A percentile compares a stretch with the other conserved stretches of the same genome.
Evolutionary conservation across 2,329 filamentous ascomycete species (phyloP).

Genomic region (Nothophoma quercina): DNA sequence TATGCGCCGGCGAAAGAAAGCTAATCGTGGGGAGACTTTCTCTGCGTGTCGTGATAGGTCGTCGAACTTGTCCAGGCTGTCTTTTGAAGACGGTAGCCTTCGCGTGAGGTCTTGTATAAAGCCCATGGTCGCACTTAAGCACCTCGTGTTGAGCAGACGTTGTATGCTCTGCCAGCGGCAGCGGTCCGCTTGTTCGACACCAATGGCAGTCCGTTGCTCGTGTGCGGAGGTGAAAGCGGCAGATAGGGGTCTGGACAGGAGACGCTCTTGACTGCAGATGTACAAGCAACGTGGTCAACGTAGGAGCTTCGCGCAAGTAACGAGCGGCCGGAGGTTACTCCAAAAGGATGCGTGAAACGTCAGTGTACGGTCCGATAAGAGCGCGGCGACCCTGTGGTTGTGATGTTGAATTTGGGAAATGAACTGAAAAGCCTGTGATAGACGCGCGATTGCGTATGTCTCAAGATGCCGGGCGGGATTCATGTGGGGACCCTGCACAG

Average conservation of each 20-base stretch:
- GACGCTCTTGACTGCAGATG: background rate
- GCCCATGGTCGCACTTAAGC: conserved; percentile 22
- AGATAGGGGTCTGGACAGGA: conserved; percentile 10
- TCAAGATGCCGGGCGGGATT: conserved; percentile 18
- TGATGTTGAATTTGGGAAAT: conserved; percentile 13
- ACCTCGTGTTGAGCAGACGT: conserved; percentile 15
- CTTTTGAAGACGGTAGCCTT: conserved; percentile 55
- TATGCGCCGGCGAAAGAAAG: conserved; percentile 86
- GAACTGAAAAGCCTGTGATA: conserved; percentile 18
- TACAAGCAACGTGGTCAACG: conserved; percentile 28
- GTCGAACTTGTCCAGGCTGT: conserved; percentile 53
- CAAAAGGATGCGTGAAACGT: conserved; percentile 15
- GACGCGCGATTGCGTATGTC: conserved; percentile 33
- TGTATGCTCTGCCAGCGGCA: conserved; percentile 23
- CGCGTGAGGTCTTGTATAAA: conserved; percentile 49
- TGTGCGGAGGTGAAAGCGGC: conserved; percentile 6
- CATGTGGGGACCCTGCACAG: conserved; percentile 23
- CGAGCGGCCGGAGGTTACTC: conserved; percentile 30
- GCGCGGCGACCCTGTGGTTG: conserved; percentile 2
- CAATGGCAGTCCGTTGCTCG: conserved; percentile 20
- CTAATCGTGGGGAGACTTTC: conserved; percentile 63
- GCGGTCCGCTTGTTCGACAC: conserved; percentile 20
- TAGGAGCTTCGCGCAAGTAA: conserved; percentile 27
- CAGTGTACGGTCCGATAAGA: conserved; percentile 10
- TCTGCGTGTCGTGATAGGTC: conserved; percentile 53